Evolutionary conservation across 192 early-diverging fungal genomes (phyloP), one percentile per base, ranked within the genome.

Genomic region (Pecoramyces ruminantium): DNA sequence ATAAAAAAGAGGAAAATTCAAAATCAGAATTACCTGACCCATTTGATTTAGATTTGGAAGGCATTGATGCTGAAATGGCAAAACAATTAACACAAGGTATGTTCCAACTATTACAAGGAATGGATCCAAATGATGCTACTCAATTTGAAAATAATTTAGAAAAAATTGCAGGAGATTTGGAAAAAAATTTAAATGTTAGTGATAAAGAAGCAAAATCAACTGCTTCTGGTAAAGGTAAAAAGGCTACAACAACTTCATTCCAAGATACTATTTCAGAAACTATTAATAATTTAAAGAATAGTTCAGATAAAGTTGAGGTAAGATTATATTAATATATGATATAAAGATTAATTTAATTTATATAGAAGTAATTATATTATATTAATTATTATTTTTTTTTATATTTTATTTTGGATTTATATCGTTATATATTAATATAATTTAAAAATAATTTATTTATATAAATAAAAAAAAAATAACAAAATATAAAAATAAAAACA

Each of bases 251-350:
- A 82, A 79, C 82, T 28, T 88, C 90, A 77, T 98, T 98, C 89
- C 95, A 97, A 83, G 92, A 95, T 81, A 92, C 89, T 42, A 95
- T 98, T 81, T 90, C 92, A 77, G 89, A 95, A 77, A 98, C 97
- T 17, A 92, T 98, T 90, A 90, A 90, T 81, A 96, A 96, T 80
- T 85, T 98, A 17, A 93, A 94, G 82, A 91, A 92, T 81, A 96
- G 94, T 80, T 93, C 93, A 4, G 91, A 94, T 13, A 89, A 92
- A 80, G 94, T 94, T 15, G 92, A 97, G 80, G 94, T 94, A 91
- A 84, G n/a, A n/a, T n/a, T n/a, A n/a, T n/a, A n/a, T n/a, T n/a
- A n/a, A n/a, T n/a, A n/a, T n/a, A n/a, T n/a, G n/a, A n/a, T n/a
- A n/a, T n/a, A n/a, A n/a, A n/a, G n/a, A n/a, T n/a, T n/a, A n/a